Conservation (phyloP, 176 grass and related monocot species). For the Sorghum bicolor region Sorghum_bicolor_NCBIv3 NC_012876.2:63601001-63601500, state of each 20-base stretch:
- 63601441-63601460: conserved; percentile 72
- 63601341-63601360: conserved; percentile 10
- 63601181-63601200: conserved; percentile 99
- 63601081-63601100: conserved; percentile 88
- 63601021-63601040: conserved; percentile 12
- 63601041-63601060: conserved; percentile 34
- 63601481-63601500: conserved; percentile 75
- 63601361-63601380: too few species aligned
- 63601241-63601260: conserved; percentile 49
- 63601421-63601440: conserved; percentile 85
- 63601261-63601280: neutral
- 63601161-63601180: conserved; percentile 83
- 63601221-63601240: conserved; percentile 96
- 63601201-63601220: conserved; percentile 98
- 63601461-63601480: conserved; percentile 77
- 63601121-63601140: conserved; percentile 94
- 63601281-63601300: neutral
- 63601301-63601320: neutral
- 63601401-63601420: conserved; percentile 98
- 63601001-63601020: conserved; percentile 7
- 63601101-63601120: conserved; percentile 97
- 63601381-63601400: conserved; percentile 35
- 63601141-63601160: conserved; percentile 95
- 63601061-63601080: conserved; percentile 28
- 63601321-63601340: conserved; percentile 7